Conservation (phyloP, 345 rosid genomes). For the Pistacia atlantica region DNA sequence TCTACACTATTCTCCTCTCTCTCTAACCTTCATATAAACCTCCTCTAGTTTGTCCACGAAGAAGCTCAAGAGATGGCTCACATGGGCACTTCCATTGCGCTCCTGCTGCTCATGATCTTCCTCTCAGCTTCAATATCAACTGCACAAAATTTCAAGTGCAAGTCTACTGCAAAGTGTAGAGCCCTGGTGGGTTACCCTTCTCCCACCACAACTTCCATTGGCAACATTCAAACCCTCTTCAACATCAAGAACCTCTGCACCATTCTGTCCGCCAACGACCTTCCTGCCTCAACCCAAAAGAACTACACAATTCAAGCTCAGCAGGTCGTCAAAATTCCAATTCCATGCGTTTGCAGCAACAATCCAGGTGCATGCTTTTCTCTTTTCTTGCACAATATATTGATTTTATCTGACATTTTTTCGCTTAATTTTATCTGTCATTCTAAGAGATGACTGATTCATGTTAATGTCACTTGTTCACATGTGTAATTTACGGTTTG, state of each 20-base stretch:
- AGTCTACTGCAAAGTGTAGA: slow-evolving; percentile 11
- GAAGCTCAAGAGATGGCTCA: background rate
- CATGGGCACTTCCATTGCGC: slow-evolving; percentile 8
- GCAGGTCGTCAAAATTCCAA: slow-evolving; percentile 30
- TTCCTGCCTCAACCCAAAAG: slow-evolving; percentile 18
- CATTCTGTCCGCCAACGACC: slow-evolving; percentile 45
- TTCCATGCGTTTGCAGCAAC: slow-evolving; percentile 42
- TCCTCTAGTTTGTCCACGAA: no score
- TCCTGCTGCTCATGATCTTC: slow-evolving; percentile 2
- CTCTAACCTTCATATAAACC: no score
- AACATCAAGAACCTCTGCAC: slow-evolving; percentile 31
- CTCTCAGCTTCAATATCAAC: slow-evolving; percentile 13
- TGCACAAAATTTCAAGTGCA: slow-evolving; percentile 38
- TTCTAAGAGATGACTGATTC: background rate
- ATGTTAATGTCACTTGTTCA: background rate
- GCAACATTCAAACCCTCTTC: slow-evolving; percentile 37
- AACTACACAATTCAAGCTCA: slow-evolving; percentile 6
- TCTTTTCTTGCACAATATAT: background rate
- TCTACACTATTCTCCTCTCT: no score
- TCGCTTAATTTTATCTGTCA: background rate
- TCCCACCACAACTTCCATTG: slow-evolving; percentile 30
- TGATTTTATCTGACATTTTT: no score
- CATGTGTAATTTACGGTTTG: background rate
- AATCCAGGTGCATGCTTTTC: slow-evolving; percentile 32
- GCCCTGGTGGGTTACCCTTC: slow-evolving; percentile 36